A percentile compares a stretch with the other conserved stretches of the same genome.
Evolutionary conservation across 208 protist genomes (phyloP).

Genomic region (Leishmania gerbilli): DNA sequence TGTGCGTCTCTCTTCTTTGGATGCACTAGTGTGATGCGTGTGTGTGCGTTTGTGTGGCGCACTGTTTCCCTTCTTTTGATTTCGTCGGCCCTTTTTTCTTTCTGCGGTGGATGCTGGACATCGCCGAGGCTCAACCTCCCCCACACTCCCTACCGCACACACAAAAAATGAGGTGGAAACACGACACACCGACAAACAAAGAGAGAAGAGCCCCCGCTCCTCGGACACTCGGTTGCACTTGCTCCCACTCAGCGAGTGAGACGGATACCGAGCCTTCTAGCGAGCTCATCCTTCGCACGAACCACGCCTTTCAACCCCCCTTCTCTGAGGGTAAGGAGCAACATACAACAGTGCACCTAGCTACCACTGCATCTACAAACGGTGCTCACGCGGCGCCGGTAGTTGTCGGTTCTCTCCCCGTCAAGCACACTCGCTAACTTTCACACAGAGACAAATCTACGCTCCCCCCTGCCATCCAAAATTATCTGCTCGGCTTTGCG

Average conservation of each 20-base stretch:
- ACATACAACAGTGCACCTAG: neutral
- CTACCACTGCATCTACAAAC: neutral
- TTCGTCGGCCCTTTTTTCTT: neutral
- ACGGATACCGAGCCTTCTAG: neutral
- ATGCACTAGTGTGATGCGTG: neutral
- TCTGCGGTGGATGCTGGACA: neutral
- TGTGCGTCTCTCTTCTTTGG: neutral
- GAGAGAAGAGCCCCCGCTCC: neutral
- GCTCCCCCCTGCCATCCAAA: neutral
- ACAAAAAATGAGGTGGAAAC: neutral
- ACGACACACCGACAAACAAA: neutral
- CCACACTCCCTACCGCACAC: neutral
- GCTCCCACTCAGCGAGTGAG: neutral
- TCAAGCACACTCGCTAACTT: neutral
- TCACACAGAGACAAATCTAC: neutral
- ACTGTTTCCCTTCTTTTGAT: slow-evolving; percentile 5
- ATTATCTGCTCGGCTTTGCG: neutral
- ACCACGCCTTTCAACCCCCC: neutral
- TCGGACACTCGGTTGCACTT: neutral
- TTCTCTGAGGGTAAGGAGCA: neutral
- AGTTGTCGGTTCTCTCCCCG: neutral
- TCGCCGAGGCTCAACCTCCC: neutral
- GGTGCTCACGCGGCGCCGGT: neutral
- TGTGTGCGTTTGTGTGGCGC: neutral
- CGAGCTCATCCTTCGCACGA: neutral